A percentile compares a stretch with the other conserved stretches of the same genome.
These are phyloP conservation scores for Pichia exigua DNA, from an alignment of 805 yeast genomes.

Conservation along the genomic window DNA sequence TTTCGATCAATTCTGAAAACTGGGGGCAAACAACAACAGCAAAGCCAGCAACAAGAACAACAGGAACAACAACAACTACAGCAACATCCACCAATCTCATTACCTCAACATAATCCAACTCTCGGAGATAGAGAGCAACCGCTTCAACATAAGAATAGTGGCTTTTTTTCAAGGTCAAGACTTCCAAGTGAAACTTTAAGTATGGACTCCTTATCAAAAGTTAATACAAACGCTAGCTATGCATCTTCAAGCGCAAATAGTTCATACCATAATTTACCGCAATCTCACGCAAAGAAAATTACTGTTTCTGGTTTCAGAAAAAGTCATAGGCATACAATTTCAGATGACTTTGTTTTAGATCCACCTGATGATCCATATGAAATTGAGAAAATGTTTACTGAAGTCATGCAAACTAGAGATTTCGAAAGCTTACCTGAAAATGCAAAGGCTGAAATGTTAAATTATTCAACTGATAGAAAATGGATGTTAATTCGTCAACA, in stretches of 20 bases:
- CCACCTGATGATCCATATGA: conserved; percentile 60
- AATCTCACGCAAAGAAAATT: conserved; percentile 24
- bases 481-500: conserved; percentile 91
- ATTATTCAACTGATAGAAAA: conserved; percentile 69
- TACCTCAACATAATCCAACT: background rate
- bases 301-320: conserved; percentile 20
- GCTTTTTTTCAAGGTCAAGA: conserved; percentile 9
- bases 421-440: conserved; percentile 53
- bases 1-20: background rate
- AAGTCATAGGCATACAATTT: conserved; percentile 29
- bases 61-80: background rate
- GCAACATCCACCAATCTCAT: background rate
- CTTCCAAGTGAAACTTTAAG: conserved; percentile 7
- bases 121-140: background rate
- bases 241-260: conserved; percentile 8
- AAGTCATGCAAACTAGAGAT: conserved; percentile 77
- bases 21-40: background rate
- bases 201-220: conserved; percentile 22
- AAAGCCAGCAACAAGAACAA: background rate
- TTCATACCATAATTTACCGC: conserved; percentile 22
- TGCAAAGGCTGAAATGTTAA: conserved; percentile 70
- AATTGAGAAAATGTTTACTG: conserved; percentile 67
- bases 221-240: conserved; percentile 20
- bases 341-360: conserved; percentile 43
- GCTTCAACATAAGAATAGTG: background rate